These are phyloP conservation scores for Eutrema salsugineum DNA, from an alignment of 441 rosid species.

Conservation along the genomic window DNA sequence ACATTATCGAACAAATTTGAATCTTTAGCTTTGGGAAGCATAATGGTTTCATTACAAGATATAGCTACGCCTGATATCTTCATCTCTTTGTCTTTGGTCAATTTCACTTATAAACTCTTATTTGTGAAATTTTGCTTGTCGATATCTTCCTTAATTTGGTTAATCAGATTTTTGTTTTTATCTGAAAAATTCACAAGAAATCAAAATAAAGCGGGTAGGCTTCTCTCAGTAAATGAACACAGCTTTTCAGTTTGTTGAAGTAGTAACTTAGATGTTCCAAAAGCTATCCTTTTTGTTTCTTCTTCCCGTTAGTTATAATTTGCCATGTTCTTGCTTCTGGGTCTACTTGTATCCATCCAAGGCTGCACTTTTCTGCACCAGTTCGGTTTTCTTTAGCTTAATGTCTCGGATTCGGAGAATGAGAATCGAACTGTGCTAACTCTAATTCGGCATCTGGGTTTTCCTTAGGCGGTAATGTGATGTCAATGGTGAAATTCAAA, in stretches of 20 bases:
- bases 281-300: not conserved
- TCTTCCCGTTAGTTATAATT: not conserved
- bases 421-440: not conserved
- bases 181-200: not conserved
- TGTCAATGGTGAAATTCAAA: slow-evolving; percentile 30
- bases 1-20: not conserved
- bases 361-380: not conserved
- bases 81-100: not conserved
- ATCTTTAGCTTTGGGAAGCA: slow-evolving; percentile 17
- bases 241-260: not conserved
- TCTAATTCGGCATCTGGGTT: not conserved
- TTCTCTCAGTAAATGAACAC: not conserved
- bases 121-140: not conserved
- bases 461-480: not conserved
- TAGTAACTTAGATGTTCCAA: not conserved
- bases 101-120: not conserved
- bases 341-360: slow-evolving; percentile 11
- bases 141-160: not conserved
- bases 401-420: not conserved
- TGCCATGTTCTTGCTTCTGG: slow-evolving; percentile 2
- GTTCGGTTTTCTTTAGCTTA: not conserved
- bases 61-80: not conserved
- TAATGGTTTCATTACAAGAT: no score
- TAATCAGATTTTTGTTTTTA: slow-evolving; percentile 26
- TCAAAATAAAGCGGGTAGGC: not conserved